Percentiles rank a stretch among this genome's conserved stretches.
These are phyloP conservation scores for Mycena leptocephala DNA, from an alignment of 768 basidiomycete genomes.

Conservation along the genomic window DNA sequence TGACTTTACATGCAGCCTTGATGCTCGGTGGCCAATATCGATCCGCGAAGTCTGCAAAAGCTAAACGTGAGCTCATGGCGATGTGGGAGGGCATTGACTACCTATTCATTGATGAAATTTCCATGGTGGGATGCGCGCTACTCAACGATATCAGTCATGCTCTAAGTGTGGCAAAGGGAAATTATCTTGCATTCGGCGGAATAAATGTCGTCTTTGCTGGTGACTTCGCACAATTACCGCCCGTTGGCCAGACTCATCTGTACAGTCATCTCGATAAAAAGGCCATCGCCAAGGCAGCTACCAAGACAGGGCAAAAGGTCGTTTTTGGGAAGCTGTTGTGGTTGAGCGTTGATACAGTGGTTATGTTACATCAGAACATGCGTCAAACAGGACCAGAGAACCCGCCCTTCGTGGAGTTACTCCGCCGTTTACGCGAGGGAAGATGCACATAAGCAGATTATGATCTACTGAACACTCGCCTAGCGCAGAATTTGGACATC, in stretches of 20 bases:
- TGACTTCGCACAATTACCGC: conserved; percentile 61
- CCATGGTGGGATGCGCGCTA: conserved; percentile 54
- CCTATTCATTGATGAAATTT: conserved; percentile 57
- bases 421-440: conserved; percentile 9
- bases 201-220: conserved; percentile 60
- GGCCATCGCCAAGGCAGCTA: not conserved
- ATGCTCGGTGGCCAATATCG: conserved; percentile 1
- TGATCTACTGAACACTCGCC: conserved; percentile 20
- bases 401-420: not conserved
- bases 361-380: conserved; percentile 10
- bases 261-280: not conserved
- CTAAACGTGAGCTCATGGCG: conserved; percentile 33
- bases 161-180: too few species aligned
- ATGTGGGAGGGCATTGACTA: conserved; percentile 61
- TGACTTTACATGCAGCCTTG: conserved; percentile 56
- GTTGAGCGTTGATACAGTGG: conserved; percentile 23
- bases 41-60: not conserved
- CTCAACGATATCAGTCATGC: too few species aligned
- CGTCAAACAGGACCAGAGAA: conserved; percentile 18
- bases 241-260: conserved; percentile 44
- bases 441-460: conserved; percentile 36
- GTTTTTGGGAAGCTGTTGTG: conserved; percentile 26
- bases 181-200: conserved; percentile 51
- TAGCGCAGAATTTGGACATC: not conserved
- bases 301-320: not conserved